Percentiles rank a stretch among this genome's conserved stretches.
Evolutionary conservation across 1,139 yeast species (phyloP).

Genomic region (Hemisphaericaspora xylofermentans): DNA sequence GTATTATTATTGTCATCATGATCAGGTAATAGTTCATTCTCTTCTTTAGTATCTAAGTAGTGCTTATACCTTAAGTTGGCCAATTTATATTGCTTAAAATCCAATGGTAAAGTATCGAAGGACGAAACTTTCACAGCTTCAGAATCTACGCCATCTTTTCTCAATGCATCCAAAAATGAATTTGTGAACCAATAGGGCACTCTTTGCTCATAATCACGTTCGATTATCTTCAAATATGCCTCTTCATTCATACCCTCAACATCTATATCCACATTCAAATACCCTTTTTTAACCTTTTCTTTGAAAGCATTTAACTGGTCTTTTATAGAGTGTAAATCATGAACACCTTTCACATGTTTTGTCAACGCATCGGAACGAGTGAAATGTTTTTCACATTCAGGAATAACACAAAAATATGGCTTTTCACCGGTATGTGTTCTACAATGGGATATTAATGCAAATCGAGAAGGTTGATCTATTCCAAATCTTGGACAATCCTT

Average conservation of each 20-base stretch:
- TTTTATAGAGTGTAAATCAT: slow-evolving; percentile 46
- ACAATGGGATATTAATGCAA: slow-evolving; percentile 62
- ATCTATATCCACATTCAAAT: slow-evolving; percentile 8
- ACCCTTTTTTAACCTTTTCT: slow-evolving; percentile 22
- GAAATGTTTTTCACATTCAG: slow-evolving; percentile 66
- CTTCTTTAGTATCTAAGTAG: slow-evolving; percentile 15
- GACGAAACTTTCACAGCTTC: slow-evolving; percentile 11
- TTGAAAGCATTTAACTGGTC: slow-evolving; percentile 33
- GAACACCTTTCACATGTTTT: slow-evolving; percentile 63
- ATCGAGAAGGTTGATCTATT: slow-evolving; percentile 54
- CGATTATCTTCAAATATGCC: slow-evolving; percentile 29
- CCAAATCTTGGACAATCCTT: slow-evolving; percentile 56
- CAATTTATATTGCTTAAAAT: slow-evolving; percentile 34
- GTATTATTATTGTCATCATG: slow-evolving; percentile 12
- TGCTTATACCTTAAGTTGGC: slow-evolving; percentile 34
- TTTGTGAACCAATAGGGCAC: slow-evolving; percentile 48
- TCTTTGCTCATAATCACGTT: slow-evolving; percentile 34
- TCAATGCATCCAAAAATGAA: slow-evolving; percentile 28
- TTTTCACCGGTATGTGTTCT: slow-evolving; percentile 67
- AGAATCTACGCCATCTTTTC: slow-evolving; percentile 13
- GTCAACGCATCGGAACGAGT: slow-evolving; percentile 62
- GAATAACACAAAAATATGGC: slow-evolving; percentile 67
- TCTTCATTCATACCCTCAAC: slow-evolving; percentile 25
- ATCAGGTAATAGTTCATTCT: slow-evolving; percentile 12
- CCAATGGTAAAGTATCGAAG: slow-evolving; percentile 30